These are phyloP conservation scores for Tetraselmis striata DNA, from an alignment of 139 green algal species.

Conservation along the genomic window DNA sequence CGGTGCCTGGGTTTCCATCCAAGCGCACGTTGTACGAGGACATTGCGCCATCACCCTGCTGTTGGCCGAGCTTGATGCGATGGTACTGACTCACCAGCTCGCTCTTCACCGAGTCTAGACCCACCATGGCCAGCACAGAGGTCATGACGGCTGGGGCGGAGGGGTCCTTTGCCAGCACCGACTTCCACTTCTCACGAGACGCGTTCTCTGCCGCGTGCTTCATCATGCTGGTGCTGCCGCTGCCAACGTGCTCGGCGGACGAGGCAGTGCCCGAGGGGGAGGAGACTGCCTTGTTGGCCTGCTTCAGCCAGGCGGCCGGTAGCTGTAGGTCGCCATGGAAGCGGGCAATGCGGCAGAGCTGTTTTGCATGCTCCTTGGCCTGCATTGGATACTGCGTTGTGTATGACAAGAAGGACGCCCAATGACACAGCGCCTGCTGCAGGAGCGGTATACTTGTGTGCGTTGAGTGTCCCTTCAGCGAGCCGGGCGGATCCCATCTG, in stretches of 20 bases:
- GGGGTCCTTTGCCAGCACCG: neutral
- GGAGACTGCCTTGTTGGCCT: neutral
- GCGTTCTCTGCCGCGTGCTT: neutral
- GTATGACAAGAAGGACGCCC: neutral
- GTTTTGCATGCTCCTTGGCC: neutral
- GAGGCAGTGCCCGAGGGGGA: neutral
- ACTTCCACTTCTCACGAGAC: neutral
- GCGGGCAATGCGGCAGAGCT: neutral
- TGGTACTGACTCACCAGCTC: neutral
- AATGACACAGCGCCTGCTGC: neutral
- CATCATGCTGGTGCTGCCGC: neutral
- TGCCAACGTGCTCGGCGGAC: neutral
- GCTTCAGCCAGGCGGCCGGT: neutral
- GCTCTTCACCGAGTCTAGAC: neutral
- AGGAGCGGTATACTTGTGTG: neutral
- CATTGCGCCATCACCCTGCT: neutral
- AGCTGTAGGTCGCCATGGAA: neutral
- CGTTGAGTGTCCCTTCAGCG: neutral
- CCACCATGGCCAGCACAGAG: neutral
- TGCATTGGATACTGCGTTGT: neutral
- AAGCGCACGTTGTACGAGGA: constrained; percentile 30
- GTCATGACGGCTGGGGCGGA: neutral
- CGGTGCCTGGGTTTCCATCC: constrained; percentile 45
- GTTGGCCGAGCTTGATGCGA: neutral
- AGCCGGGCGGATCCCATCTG: neutral